Conservation (phyloP, 257 asterid genomes). For the Nicotiana attenuata region DNA sequence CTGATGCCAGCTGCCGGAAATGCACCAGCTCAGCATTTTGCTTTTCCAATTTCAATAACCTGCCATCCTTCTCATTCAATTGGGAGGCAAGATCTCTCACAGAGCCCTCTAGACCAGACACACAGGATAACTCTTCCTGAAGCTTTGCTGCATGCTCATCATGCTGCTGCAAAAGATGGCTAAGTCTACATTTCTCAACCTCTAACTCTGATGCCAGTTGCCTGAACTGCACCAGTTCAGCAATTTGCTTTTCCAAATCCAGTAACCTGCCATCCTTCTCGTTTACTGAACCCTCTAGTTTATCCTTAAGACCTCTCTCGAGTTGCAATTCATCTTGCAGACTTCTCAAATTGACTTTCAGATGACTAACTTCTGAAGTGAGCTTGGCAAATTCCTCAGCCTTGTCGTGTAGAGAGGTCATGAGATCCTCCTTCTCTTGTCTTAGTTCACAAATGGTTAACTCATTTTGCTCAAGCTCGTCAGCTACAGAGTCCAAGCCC, state of each 20-base stretch:
- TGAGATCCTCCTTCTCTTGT: slow-evolving; percentile 52
- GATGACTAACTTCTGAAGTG: slow-evolving; percentile 41
- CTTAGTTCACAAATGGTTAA: slow-evolving; percentile 40
- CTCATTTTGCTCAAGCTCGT: slow-evolving; percentile 45
- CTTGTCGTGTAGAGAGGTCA: slow-evolving; percentile 37
- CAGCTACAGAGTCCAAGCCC: slow-evolving; percentile 47
- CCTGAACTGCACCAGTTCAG: slow-evolving; percentile 46
- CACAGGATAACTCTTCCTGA: slow-evolving; percentile 28
- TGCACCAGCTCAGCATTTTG: slow-evolving; percentile 46
- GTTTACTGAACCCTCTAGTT: slow-evolving; percentile 44
- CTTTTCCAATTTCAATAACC: slow-evolving; percentile 30
- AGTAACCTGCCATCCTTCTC: slow-evolving; percentile 32
- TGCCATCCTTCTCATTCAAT: slow-evolving; percentile 35
- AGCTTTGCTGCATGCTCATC: slow-evolving; percentile 37
- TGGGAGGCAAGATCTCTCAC: slow-evolving; percentile 49
- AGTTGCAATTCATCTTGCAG: slow-evolving; percentile 44
- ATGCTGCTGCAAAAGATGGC: slow-evolving; percentile 42
- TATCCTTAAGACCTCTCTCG: slow-evolving; percentile 40
- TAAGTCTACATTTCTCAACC: slow-evolving; percentile 51
- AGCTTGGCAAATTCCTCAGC: slow-evolving; percentile 49
- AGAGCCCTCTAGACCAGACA: slow-evolving; percentile 39
- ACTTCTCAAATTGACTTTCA: slow-evolving; percentile 42
- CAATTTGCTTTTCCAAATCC: slow-evolving; percentile 36
- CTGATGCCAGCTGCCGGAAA: slow-evolving; percentile 40
- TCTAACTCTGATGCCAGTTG: slow-evolving; percentile 51